These are phyloP conservation scores for Funneliformis geosporum DNA, from an alignment of 192 early-diverging fungal species.

Conservation along the genomic window DNA sequence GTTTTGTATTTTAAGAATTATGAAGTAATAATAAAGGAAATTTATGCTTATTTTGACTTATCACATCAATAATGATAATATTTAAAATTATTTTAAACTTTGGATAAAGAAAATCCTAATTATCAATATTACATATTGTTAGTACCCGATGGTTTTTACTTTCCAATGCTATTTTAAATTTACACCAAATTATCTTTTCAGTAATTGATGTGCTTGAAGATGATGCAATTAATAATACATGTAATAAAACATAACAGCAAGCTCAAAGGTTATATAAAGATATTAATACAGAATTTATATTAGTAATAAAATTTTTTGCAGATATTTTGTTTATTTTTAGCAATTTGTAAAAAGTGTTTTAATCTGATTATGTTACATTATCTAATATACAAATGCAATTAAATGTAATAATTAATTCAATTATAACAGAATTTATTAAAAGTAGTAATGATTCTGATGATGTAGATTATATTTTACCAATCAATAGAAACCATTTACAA, in stretches of 20 bases:
- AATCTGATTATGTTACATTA: slow-evolving; percentile 20
- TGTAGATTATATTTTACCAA: slow-evolving; percentile 8
- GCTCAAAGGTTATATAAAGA: neutral
- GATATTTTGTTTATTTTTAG: slow-evolving; percentile 2
- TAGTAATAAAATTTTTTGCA: slow-evolving; percentile 10
- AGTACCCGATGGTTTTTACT: slow-evolving; percentile 7
- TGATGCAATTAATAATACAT: neutral
- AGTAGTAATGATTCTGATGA: neutral
- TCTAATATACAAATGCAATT: slow-evolving; percentile 1
- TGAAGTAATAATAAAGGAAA: slow-evolving; percentile 8
- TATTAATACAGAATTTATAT: slow-evolving; percentile 10
- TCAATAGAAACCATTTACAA: neutral
- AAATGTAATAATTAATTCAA: slow-evolving; percentile 13
- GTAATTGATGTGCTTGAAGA: slow-evolving; percentile 4
- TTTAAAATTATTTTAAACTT: neutral
- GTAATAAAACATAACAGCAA: neutral
- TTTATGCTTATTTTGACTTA: neutral
- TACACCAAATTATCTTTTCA: slow-evolving; percentile 24
- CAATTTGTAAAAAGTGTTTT: neutral
- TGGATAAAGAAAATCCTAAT: slow-evolving; percentile 13
- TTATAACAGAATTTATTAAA: neutral
- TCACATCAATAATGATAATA: neutral
- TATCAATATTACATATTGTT: neutral
- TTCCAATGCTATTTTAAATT: slow-evolving; percentile 10
- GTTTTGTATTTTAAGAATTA: slow-evolving; percentile 13